Evolutionary conservation across 257 asterid species (phyloP).

Genomic region (Cordia subcordata): DNA sequence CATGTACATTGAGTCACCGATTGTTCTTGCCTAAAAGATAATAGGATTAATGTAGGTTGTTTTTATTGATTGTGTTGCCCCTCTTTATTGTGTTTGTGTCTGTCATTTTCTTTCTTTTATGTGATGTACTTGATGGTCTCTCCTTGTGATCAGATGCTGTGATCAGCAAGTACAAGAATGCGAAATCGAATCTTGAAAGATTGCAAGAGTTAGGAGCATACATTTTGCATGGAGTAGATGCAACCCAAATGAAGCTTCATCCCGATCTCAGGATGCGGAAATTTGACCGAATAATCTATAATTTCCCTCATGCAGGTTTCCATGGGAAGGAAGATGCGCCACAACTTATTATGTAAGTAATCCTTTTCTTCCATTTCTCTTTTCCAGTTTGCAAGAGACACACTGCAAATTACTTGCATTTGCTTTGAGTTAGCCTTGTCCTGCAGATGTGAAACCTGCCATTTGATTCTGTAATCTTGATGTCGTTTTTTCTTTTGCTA

Average conservation of each 20-base stretch:
- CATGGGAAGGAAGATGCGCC: constrained; percentile 31
- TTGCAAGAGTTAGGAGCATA: constrained; percentile 39
- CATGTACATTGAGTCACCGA: too few relatives aligned
- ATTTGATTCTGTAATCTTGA: not conserved
- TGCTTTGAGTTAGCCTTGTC: not conserved
- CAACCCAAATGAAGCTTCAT: constrained; percentile 33
- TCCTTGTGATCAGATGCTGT: constrained; percentile 28
- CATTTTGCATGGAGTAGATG: constrained; percentile 50
- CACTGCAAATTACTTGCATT: not conserved
- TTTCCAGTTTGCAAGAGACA: not conserved
- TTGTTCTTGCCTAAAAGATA: too few relatives aligned
- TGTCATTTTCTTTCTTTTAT: not conserved
- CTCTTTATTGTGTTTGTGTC: not conserved
- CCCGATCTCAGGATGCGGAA: constrained; percentile 23
- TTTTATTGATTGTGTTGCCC: not conserved
- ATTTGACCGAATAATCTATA: constrained; percentile 53
- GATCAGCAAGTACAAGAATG: constrained; percentile 44
- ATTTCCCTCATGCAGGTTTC: constrained; percentile 83
- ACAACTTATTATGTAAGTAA: constrained; percentile 25
- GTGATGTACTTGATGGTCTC: not conserved
- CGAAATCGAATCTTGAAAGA: constrained; percentile 24
- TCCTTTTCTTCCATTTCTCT: not conserved
- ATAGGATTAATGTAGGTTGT: too few relatives aligned
- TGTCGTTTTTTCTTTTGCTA: too few relatives aligned
- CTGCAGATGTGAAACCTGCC: not conserved